Base-by-base conservation (phyloP, 495 filamentous ascomycete genomes). In the Annulohypoxylon stygium region DNA sequence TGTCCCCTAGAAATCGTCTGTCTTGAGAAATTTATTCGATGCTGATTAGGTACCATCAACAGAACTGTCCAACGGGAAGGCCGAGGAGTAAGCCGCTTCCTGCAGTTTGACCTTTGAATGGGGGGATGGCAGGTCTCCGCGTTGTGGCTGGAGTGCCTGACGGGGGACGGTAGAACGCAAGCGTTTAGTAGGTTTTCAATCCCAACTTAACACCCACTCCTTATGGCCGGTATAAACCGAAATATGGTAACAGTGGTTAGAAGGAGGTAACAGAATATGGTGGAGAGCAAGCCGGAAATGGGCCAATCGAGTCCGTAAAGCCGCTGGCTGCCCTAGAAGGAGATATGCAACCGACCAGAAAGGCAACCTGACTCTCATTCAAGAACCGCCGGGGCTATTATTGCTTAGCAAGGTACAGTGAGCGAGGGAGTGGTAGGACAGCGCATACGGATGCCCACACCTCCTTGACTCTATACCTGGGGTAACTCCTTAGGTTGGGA, bases 11-110 rank as follows among this genome's bases (percentile, higher is more conserved):
- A 53, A 76, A 57, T 57, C 78, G 66, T 50, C 76, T 80, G 60
- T 74, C 73, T 76, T 78, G 78, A 60, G 70, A 72, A 39, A 74
- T 71, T 60, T 78, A 67, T 66, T 63, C 76, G 76, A 74, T 75
- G 75, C 74, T 78, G 70, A 76, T 76, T 78, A 43, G 39, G 12
- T 43, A 63, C 75, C 78, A 77, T 82, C 76, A 75, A 81, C 71
- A 23, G 67, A 64, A 47, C 37, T 66, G 70, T 71, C 57, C 73
- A 61, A 74, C 51, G 8, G 12, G 47, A 55, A 25, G 60, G 50
- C 63, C 30, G 48, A 54, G 68, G 47, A 50, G 63, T 65, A 73
- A 71, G 61, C 67, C 48, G 54, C 61, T 55, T 59, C 34, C 47
- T 60, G 62, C 55, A 65, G 67, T 61, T 50, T 62, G 41, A 53